phyloP scores from a whole-genome alignment of 1,284 basidiomycete species.

The Moniliella sp. region DNA sequence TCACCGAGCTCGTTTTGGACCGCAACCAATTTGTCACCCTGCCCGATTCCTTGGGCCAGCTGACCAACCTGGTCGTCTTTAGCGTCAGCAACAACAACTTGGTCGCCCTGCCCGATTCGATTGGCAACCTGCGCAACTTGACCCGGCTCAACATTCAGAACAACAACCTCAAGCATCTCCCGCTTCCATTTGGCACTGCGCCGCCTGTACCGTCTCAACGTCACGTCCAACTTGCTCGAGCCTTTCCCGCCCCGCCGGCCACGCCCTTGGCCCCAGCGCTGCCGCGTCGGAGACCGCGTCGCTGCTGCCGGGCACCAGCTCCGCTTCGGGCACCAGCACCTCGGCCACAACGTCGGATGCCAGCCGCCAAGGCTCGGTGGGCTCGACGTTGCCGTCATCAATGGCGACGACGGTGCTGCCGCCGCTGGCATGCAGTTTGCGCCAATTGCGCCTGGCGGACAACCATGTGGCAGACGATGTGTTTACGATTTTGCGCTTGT shows the following conservation, averaged over 20 bases:
- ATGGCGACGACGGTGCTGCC: conserved; percentile 32
- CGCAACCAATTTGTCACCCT: conserved; percentile 56
- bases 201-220: conserved; percentile 56
- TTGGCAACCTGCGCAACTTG: conserved; percentile 59
- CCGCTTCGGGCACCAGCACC: neutral
- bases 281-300: conserved; percentile 9
- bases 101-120: conserved; percentile 50
- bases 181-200: conserved; percentile 60
- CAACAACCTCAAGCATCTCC: conserved; percentile 70
- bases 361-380: too few relatives aligned
- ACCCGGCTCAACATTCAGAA: conserved; percentile 65
- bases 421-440: conserved; percentile 51
- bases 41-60: conserved; percentile 56
- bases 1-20: conserved; percentile 21
- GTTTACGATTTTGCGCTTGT: conserved; percentile 55
- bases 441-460: conserved; percentile 65
- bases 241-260: conserved; percentile 52
- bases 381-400: conserved; percentile 17
- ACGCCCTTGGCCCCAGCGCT: too few relatives aligned
- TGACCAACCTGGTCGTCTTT: conserved; percentile 50
- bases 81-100: conserved; percentile 77
- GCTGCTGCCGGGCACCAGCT: too few relatives aligned
- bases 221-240: conserved; percentile 71
- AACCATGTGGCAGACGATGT: conserved; percentile 67
- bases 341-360: too few relatives aligned